Evolutionary conservation across 768 basidiomycete genomes (phyloP).

Genomic region (Amyloporia xantha): DNA sequence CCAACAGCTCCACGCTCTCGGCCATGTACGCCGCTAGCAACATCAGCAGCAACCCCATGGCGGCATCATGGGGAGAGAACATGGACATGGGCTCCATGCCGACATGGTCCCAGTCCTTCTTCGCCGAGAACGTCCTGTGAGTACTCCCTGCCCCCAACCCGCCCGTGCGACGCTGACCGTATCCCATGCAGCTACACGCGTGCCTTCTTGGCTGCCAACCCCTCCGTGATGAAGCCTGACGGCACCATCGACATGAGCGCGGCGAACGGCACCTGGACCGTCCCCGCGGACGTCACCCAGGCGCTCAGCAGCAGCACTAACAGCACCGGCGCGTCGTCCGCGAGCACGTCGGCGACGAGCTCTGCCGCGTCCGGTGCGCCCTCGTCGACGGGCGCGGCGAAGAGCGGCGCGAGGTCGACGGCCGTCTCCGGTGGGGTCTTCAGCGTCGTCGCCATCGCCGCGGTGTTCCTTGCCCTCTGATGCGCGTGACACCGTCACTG

Average conservation of each 20-base stretch:
- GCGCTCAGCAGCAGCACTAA: conserved; percentile 21
- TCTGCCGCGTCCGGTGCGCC: conserved; percentile 12
- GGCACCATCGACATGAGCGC: conserved; percentile 46
- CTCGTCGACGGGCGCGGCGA: conserved; percentile 14
- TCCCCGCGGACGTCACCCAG: conserved; percentile 10
- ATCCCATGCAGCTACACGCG: conserved; percentile 31
- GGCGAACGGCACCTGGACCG: conserved; percentile 23
- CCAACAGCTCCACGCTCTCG: conserved; percentile 41
- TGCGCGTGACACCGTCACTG: no score
- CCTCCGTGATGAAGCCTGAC: conserved; percentile 42
- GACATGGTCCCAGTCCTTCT: conserved; percentile 40
- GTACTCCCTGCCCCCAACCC: conserved; percentile 1
- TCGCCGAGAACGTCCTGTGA: conserved; percentile 52
- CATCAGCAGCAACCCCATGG: conserved; percentile 42
- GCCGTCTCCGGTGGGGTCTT: conserved; percentile 45
- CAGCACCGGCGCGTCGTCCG: conserved; percentile 15
- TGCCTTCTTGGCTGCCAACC: conserved; percentile 40
- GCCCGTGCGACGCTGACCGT: conserved; percentile 1
- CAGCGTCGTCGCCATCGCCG: conserved; percentile 43
- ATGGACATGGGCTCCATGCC: conserved; percentile 54
- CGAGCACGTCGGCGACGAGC: conserved; percentile 18
- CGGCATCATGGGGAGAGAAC: conserved; percentile 54
- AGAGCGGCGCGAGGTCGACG: conserved; percentile 41
- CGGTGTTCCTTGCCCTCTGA: conserved; percentile 29
- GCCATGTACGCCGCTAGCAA: conserved; percentile 42